phyloP scores from a whole-genome alignment of 1,139 yeast species.

The Suhomyces ambrosiae region DNA sequence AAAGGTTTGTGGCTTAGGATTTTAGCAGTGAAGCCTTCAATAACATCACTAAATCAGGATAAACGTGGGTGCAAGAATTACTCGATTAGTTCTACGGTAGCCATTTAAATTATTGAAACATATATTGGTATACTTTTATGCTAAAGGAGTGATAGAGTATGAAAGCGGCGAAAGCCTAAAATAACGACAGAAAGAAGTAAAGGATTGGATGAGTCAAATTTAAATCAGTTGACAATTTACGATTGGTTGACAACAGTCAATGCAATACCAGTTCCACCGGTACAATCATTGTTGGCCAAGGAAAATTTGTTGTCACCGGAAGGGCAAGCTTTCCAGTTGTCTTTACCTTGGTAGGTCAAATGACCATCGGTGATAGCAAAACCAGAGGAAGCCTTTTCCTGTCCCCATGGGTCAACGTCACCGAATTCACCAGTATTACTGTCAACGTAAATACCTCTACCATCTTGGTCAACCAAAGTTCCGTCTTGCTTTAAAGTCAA shows the following conservation, averaged over 20 bases:
- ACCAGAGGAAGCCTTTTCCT: constrained; percentile 26
- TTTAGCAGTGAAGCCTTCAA: too few species aligned
- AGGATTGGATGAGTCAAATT: not conserved
- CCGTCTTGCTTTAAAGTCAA: constrained; percentile 28
- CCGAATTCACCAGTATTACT: constrained; percentile 33
- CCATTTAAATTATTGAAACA: too few species aligned
- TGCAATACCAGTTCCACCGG: constrained; percentile 31
- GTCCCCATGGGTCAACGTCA: constrained; percentile 31
- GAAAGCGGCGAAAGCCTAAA: constrained; percentile 2
- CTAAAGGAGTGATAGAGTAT: constrained; percentile 1
- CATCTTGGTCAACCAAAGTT: constrained; percentile 32
- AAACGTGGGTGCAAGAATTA: too few species aligned
- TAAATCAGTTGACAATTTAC: not conserved
- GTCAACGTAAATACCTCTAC: constrained; percentile 29
- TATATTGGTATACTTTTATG: not conserved
- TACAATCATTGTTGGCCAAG: constrained; percentile 29
- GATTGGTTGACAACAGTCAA: constrained; percentile 18
- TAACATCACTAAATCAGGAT: too few species aligned
- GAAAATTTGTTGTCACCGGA: constrained; percentile 28
- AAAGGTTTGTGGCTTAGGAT: too few species aligned
- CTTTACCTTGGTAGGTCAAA: constrained; percentile 25
- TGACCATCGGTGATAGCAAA: constrained; percentile 27
- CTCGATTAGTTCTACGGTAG: too few species aligned
- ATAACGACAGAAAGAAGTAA: constrained; percentile 3
- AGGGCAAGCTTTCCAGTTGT: constrained; percentile 31